A percentile compares a stretch with the other conserved stretches of the same genome.
Evolutionary conservation across 2,329 filamentous ascomycete genomes (phyloP).

Genomic region (Sporothrix euskadiensis): DNA sequence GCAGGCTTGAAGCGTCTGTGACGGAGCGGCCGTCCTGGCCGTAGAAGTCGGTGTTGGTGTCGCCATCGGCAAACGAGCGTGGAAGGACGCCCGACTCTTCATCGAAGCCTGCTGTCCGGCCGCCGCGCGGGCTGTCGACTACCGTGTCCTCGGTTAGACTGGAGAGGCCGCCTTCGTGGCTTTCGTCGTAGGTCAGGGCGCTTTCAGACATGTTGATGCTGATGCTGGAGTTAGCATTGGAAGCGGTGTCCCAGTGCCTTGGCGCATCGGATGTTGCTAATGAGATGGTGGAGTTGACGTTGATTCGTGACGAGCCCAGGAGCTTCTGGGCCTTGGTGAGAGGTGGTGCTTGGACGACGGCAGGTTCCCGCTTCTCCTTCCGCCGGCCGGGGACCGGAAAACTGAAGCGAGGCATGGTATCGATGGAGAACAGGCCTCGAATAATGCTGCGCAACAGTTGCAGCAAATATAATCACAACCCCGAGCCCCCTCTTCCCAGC

Average conservation of each 20-base stretch:
- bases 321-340: slow-evolving; percentile 56
- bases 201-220: slow-evolving; percentile 49
- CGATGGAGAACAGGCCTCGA: background rate
- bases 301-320: slow-evolving; percentile 50
- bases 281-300: slow-evolving; percentile 42
- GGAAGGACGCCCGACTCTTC: slow-evolving; percentile 52
- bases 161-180: slow-evolving; percentile 34
- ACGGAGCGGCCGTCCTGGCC: slow-evolving; percentile 34
- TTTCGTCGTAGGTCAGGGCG: slow-evolving; percentile 40
- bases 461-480: background rate
- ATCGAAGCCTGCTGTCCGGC: slow-evolving; percentile 44
- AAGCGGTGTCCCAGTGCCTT: slow-evolving; percentile 47
- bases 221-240: slow-evolving; percentile 44
- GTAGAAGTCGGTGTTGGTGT: slow-evolving; percentile 32
- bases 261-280: slow-evolving; percentile 30
- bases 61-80: slow-evolving; percentile 21
- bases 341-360: slow-evolving; percentile 40
- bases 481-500: slow-evolving; percentile 13
- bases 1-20: slow-evolving; percentile 49
- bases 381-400: slow-evolving; percentile 52
- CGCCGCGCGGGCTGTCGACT: slow-evolving; percentile 31
- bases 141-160: slow-evolving; percentile 36
- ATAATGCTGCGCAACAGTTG: background rate
- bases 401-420: slow-evolving; percentile 46
- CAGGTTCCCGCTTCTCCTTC: slow-evolving; percentile 42